These are phyloP conservation scores for Thelephora aurantiotincta DNA, from an alignment of 768 basidiomycete species.

Conservation along the genomic window DNA sequence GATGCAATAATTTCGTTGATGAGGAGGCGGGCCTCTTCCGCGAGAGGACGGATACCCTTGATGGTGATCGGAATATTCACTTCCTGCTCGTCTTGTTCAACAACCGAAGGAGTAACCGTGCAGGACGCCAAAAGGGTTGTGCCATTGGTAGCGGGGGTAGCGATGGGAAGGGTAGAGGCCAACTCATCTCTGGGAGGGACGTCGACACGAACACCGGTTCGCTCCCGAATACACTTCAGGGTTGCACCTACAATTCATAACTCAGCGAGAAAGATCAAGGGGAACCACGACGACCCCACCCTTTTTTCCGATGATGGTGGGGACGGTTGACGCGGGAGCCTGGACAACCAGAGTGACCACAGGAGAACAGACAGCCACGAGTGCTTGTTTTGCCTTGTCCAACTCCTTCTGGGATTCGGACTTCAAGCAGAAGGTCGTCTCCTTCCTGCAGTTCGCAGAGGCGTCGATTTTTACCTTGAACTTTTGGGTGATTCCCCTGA, in stretches of 20 bases:
- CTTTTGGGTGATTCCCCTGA: slow-evolving; percentile 76
- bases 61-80: slow-evolving; percentile 71
- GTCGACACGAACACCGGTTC: slow-evolving; percentile 77
- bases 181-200: slow-evolving; percentile 73
- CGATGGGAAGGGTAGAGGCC: no score
- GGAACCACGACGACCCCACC: slow-evolving; percentile 25
- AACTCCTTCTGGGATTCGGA: slow-evolving; percentile 81
- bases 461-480: slow-evolving; percentile 89
- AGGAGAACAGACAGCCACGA: slow-evolving; percentile 67
- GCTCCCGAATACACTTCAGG: slow-evolving; percentile 84
- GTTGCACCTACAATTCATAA: slow-evolving; percentile 45
- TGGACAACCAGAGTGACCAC: slow-evolving; percentile 56
- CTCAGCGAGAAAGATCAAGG: slow-evolving; percentile 1
- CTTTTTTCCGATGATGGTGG: slow-evolving; percentile 84
- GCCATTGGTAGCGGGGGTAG: slow-evolving; percentile 28
- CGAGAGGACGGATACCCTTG: slow-evolving; percentile 69
- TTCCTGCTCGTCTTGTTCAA: slow-evolving; percentile 72
- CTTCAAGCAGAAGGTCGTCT: slow-evolving; percentile 91
- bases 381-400: slow-evolving; percentile 69
- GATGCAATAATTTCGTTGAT: slow-evolving; percentile 78
- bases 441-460: slow-evolving; percentile 75
- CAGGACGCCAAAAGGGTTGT: slow-evolving; percentile 24
- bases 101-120: slow-evolving; percentile 26
- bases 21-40: slow-evolving; percentile 61
- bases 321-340: slow-evolving; percentile 85